phyloP scores from a whole-genome alignment of 2,329 filamentous ascomycete species.

The Curvularia hawaiiensis region DNA sequence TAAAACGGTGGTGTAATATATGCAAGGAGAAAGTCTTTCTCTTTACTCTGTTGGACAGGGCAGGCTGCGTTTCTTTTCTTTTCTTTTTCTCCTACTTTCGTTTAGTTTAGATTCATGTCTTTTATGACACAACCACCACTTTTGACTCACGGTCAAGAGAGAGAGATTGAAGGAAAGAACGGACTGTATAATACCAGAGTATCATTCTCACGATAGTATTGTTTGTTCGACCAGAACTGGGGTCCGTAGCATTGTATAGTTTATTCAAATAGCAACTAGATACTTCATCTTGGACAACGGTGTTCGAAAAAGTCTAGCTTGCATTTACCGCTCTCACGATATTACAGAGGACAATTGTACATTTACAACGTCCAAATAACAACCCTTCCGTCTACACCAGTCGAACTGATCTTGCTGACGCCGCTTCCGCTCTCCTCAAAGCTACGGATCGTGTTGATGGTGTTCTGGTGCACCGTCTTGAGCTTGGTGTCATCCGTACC shows the following conservation, averaged over 20 bases:
- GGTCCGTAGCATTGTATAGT: not conserved
- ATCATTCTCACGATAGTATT: slow-evolving; percentile 1
- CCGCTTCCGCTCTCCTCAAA: slow-evolving; percentile 70
- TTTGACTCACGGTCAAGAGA: not conserved
- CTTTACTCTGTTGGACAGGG: no score
- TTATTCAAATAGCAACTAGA: not conserved
- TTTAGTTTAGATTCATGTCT: not conserved
- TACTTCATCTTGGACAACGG: not conserved
- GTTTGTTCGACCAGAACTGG: not conserved
- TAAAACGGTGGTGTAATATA: not conserved
- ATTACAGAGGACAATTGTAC: not conserved
- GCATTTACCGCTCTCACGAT: not conserved
- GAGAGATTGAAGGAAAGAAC: not conserved
- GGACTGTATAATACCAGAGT: slow-evolving; percentile 7
- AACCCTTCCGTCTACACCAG: slow-evolving; percentile 55
- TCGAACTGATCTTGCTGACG: slow-evolving; percentile 79
- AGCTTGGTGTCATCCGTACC: slow-evolving; percentile 83
- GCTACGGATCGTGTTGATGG: slow-evolving; percentile 80
- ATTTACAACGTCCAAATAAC: slow-evolving; percentile 54
- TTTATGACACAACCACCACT: not conserved
- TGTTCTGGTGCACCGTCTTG: slow-evolving; percentile 96
- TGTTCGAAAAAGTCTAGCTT: not conserved
- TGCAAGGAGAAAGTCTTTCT: not conserved
- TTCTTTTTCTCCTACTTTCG: not conserved
- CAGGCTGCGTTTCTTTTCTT: not conserved